phyloP scores from a whole-genome alignment of 345 rosid genomes.

The Arabidopsis arenosa region DNA sequence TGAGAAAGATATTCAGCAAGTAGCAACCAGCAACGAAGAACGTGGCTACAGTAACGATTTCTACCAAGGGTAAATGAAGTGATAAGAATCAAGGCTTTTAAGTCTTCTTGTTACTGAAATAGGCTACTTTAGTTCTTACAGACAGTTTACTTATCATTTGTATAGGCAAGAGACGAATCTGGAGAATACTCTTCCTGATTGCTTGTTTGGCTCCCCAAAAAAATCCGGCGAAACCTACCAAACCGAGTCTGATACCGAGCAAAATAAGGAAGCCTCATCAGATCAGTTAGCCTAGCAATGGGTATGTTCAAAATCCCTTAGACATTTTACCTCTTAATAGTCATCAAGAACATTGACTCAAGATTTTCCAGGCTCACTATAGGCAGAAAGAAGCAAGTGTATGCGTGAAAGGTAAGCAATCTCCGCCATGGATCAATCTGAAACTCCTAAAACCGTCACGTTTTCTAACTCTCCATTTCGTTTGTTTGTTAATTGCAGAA shows the following conservation, averaged over 20 bases:
- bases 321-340: background rate
- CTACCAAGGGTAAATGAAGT: constrained; percentile 29
- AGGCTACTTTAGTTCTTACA: constrained; percentile 19
- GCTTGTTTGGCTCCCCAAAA: constrained; percentile 38
- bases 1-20: constrained; percentile 10
- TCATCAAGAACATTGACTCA: background rate
- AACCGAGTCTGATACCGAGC: constrained; percentile 8
- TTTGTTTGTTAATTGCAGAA: constrained; percentile 23
- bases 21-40: constrained; percentile 27
- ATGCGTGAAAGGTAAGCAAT: constrained; percentile 26
- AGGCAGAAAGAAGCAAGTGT: constrained; percentile 20
- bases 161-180: constrained; percentile 34
- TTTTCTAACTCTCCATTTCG: background rate
- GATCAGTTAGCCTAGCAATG: constrained; percentile 31
- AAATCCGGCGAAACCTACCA: background rate
- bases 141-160: background rate
- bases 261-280: constrained; percentile 4
- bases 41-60: constrained; percentile 6
- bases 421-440: constrained; percentile 4
- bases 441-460: background rate
- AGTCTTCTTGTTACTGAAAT: background rate
- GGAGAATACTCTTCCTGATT: constrained; percentile 40
- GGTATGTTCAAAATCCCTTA: constrained; percentile 9
- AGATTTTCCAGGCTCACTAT: background rate
- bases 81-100: background rate